These are phyloP conservation scores for Diversispora epigaea DNA, from an alignment of 192 early-diverging fungal genomes.

Conservation along the genomic window DNA sequence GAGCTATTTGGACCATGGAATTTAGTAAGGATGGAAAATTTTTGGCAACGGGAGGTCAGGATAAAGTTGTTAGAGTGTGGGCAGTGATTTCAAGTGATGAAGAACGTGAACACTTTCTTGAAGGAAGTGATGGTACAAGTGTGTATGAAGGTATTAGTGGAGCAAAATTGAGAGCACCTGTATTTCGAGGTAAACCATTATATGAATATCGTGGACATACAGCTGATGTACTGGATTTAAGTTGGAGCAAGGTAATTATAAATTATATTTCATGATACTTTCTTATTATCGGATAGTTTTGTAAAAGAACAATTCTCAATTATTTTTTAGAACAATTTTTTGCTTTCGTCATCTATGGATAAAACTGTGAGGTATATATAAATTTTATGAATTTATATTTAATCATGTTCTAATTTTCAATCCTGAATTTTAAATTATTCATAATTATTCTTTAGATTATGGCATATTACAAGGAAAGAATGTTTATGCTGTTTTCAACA, in stretches of 20 bases:
- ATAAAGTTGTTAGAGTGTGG: conserved; percentile 71
- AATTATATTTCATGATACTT: neutral
- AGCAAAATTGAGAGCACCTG: conserved; percentile 36
- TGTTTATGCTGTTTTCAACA: conserved; percentile 82
- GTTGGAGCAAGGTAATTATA: conserved; percentile 59
- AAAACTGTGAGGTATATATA: conserved; percentile 71
- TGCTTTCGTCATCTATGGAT: conserved; percentile 80
- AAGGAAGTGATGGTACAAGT: conserved; percentile 24
- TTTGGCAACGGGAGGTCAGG: conserved; percentile 79
- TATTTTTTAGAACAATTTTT: conserved; percentile 60
- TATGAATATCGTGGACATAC: conserved; percentile 76
- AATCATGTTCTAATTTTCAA: too few relatives aligned
- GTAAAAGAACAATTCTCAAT: neutral
- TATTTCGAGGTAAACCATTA: conserved; percentile 66
- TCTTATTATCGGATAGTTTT: neutral
- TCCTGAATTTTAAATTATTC: neutral
- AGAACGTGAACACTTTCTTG: conserved; percentile 33
- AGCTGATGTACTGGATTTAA: conserved; percentile 66
- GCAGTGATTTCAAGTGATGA: conserved; percentile 34
- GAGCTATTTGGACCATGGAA: conserved; percentile 71
- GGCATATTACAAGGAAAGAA: conserved; percentile 70
- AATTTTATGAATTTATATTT: neutral
- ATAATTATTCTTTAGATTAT: conserved; percentile 53
- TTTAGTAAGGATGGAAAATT: conserved; percentile 80
- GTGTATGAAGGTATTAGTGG: conserved; percentile 30